A percentile compares a stretch with the other conserved stretches of the same genome.
These are phyloP conservation scores for Talaromyces piceae DNA, from an alignment of 2,329 filamentous ascomycete species.

Conservation along the genomic window DNA sequence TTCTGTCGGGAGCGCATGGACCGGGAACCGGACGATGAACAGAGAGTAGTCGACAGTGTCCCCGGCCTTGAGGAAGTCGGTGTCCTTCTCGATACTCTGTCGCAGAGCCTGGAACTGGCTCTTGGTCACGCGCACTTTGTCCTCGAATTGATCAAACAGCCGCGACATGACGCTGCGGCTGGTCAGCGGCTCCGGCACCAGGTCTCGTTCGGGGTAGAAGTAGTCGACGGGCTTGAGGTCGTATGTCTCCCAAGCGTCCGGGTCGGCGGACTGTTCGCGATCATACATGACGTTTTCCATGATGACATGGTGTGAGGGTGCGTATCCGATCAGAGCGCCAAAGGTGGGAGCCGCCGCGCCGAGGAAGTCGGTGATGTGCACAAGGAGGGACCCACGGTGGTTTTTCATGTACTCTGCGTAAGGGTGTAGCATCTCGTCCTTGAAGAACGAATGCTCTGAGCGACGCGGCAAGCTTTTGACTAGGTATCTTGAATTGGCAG, in stretches of 20 bases:
- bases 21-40: slow-evolving; percentile 57
- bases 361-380: slow-evolving; percentile 65
- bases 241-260: slow-evolving; percentile 59
- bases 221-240: slow-evolving; percentile 68
- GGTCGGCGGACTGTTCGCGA: slow-evolving; percentile 37
- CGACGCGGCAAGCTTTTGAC: slow-evolving; percentile 63
- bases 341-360: slow-evolving; percentile 49
- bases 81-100: slow-evolving; percentile 52
- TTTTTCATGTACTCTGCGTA: slow-evolving; percentile 58
- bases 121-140: slow-evolving; percentile 53
- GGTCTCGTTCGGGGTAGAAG: slow-evolving; percentile 68
- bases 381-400: slow-evolving; percentile 55
- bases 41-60: slow-evolving; percentile 71
- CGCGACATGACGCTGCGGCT: slow-evolving; percentile 58
- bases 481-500: slow-evolving; percentile 57
- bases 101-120: slow-evolving; percentile 52
- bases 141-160: slow-evolving; percentile 60
- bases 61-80: slow-evolving; percentile 51
- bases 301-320: slow-evolving; percentile 65
- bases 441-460: slow-evolving; percentile 66
- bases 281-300: slow-evolving; percentile 71
- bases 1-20: slow-evolving; percentile 25
- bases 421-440: slow-evolving; percentile 55
- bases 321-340: slow-evolving; percentile 52
- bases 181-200: slow-evolving; percentile 56